Conservation (phyloP, 768 basidiomycete genomes). For the Asterophora parasitica region DNA sequence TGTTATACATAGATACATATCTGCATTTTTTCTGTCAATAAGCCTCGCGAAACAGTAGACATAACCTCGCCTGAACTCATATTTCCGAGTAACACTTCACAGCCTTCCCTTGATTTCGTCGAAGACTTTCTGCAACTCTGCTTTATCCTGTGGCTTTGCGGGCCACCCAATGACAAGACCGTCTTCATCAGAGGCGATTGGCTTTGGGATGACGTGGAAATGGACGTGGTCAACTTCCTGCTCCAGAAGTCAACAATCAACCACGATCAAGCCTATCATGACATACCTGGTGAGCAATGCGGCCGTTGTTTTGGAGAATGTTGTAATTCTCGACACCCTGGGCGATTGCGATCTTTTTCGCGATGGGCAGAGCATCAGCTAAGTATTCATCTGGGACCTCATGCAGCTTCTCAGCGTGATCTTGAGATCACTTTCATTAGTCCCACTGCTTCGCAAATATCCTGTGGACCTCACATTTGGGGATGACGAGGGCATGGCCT, state of each 20-base stretch:
- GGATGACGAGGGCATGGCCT: conserved; percentile 90
- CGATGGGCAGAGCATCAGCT: conserved; percentile 67
- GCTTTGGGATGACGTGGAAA: conserved; percentile 94
- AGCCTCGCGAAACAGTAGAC: neutral
- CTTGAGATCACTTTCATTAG: conserved; percentile 32
- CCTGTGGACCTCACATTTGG: conserved; percentile 62
- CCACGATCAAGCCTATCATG: neutral
- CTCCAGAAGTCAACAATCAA: neutral
- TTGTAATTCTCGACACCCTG: conserved; percentile 80
- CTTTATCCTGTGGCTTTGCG: conserved; percentile 48
- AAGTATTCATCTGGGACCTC: conserved; percentile 86
- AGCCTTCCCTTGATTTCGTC: conserved; percentile 59
- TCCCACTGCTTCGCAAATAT: neutral
- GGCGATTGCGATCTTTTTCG: conserved; percentile 84
- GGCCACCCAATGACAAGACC: conserved; percentile 88
- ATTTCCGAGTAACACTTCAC: conserved; percentile 17
- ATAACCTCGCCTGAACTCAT: neutral
- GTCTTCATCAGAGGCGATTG: conserved; percentile 50
- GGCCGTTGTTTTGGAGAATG: conserved; percentile 66
- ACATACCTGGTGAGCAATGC: conserved; percentile 52
- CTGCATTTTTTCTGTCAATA: neutral
- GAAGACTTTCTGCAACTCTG: conserved; percentile 53
- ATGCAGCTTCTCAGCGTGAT: conserved; percentile 82
- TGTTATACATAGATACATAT: neutral
- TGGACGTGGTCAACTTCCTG: conserved; percentile 84